Base-by-base conservation (phyloP, 129 eudicot species). In the Rutidosis leptorrhynchoides region DNA sequence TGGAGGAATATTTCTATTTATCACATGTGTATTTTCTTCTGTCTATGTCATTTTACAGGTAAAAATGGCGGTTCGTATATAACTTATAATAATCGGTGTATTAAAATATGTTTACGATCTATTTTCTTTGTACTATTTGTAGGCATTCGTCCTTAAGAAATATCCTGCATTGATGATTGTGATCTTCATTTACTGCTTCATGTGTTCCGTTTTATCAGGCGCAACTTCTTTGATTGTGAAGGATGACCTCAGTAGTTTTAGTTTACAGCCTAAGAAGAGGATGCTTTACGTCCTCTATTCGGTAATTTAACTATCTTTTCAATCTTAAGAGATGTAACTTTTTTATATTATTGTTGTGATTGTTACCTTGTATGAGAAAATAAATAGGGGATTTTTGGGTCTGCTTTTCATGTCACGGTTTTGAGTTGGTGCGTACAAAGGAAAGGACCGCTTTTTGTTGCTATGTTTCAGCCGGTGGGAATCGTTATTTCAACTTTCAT, bases 401-500 rank as follows among this genome's bases (percentile, higher is more conserved):
- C 87, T 61, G 85, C 76, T 59, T 79, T 89, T 65, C 90, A 83
- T 67, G 87, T 89, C 8, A 61, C 88, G 11, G 49, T 88, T 32
- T 62, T 58, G 25, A 53, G 82, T 25, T 89, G 96, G 96, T 85
- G 93, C 69, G 29, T 88, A 26, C 80, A 40, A 14, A 83, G 49
- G 32, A 83, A 23, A 62, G 96, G 96, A 5, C 96, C 96, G 27
- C 70, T 89, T 62, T 89, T 89, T 62, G 95, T 85, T 46, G 78
- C 85, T 5, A 81, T 89, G 86, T 89, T 85, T 79, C 78, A 85
- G 73, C 96, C 96, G 3, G 16, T 89, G 46, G 83, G 94, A 29
- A 89, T 85, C 54, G 90, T 84, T 9, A 79, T 89, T 32, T 74
- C 95, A 57, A 81, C 80, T 70, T 35, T 56, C 6, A 16, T 79